Evolutionary conservation across 495 filamentous ascomycete species (phyloP).

Genomic region (Hypoxylon fuscum): DNA sequence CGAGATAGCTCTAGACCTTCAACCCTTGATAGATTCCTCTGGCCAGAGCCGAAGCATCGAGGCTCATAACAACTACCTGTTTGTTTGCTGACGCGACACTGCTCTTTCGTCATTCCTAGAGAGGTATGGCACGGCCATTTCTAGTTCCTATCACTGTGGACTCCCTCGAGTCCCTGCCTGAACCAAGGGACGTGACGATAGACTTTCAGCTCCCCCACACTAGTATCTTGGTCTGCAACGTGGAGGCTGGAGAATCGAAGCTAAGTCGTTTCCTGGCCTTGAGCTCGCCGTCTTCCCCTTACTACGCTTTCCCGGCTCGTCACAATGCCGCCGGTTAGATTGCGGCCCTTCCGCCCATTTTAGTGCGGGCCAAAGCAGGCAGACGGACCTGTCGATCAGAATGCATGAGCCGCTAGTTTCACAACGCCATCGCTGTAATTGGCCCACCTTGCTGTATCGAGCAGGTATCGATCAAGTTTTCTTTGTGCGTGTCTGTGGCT

Average conservation of each 20-base stretch:
- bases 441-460: conserved; percentile 14
- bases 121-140: background rate
- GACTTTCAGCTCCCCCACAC: conserved; percentile 29
- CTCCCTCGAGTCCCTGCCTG: background rate
- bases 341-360: conserved; percentile 6
- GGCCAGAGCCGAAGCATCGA: conserved; percentile 1
- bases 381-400: conserved; percentile 38
- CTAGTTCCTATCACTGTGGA: conserved; percentile 10
- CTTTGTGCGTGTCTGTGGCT: conserved; percentile 7
- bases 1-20: background rate
- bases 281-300: background rate
- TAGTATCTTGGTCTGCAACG: conserved; percentile 7
- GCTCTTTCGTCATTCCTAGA: conserved; percentile 15
- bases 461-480: conserved; percentile 31
- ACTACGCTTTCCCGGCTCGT: conserved; percentile 10
- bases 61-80: conserved; percentile 1
- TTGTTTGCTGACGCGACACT: conserved; percentile 3
- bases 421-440: conserved; percentile 19
- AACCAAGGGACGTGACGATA: conserved; percentile 20
- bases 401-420: conserved; percentile 35
- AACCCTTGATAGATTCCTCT: conserved; percentile 2
- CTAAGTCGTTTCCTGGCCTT: conserved; percentile 3
- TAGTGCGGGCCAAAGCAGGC: conserved; percentile 29
- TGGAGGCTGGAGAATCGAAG: conserved; percentile 16
- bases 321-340: conserved; percentile 23